These are phyloP conservation scores for Mycena metata DNA, from an alignment of 768 basidiomycete species.

Conservation along the genomic window DNA sequence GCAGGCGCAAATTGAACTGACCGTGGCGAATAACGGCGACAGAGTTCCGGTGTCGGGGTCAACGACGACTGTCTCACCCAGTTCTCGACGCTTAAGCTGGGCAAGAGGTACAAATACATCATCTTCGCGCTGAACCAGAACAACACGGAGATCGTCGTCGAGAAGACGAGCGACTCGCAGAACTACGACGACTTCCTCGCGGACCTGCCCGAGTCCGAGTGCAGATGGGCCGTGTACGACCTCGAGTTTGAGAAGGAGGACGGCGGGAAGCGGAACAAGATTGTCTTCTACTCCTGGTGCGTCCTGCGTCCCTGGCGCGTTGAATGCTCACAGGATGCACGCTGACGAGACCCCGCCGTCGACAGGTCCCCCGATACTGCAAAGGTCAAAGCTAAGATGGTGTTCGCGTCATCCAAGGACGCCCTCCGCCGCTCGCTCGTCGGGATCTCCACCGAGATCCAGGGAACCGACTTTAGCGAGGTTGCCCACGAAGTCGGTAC, in stretches of 20 bases:
- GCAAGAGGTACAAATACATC: conserved; percentile 86
- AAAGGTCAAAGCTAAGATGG: conserved; percentile 93
- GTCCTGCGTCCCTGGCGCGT: conserved; percentile 39
- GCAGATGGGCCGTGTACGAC: conserved; percentile 95
- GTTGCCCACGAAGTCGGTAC: conserved; percentile 78
- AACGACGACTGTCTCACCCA: conserved; percentile 67
- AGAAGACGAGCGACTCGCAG: conserved; percentile 65
- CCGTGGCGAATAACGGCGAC: conserved; percentile 8
- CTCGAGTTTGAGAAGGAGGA: conserved; percentile 84
- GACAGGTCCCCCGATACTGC: conserved; percentile 89
- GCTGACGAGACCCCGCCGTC: conserved; percentile 41
- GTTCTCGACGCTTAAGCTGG: conserved; percentile 81
- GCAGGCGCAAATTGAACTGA: background rate
- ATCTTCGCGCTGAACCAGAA: conserved; percentile 76
- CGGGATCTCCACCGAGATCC: conserved; percentile 86
- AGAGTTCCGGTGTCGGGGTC: conserved; percentile 79
- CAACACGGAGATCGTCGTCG: conserved; percentile 82
- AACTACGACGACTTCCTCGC: conserved; percentile 81
- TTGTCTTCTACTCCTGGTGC: conserved; percentile 88
- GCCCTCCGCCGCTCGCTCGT: conserved; percentile 79
- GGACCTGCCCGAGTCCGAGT: conserved; percentile 80
- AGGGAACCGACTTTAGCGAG: conserved; percentile 85
- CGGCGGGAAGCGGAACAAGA: conserved; percentile 86
- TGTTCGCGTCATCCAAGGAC: conserved; percentile 90
- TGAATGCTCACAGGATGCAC: background rate